Evolutionary conservation across 2,329 filamentous ascomycete species (phyloP), one percentile per base, ranked within the genome.

Genomic region (Cordyceps fumosorosea): DNA sequence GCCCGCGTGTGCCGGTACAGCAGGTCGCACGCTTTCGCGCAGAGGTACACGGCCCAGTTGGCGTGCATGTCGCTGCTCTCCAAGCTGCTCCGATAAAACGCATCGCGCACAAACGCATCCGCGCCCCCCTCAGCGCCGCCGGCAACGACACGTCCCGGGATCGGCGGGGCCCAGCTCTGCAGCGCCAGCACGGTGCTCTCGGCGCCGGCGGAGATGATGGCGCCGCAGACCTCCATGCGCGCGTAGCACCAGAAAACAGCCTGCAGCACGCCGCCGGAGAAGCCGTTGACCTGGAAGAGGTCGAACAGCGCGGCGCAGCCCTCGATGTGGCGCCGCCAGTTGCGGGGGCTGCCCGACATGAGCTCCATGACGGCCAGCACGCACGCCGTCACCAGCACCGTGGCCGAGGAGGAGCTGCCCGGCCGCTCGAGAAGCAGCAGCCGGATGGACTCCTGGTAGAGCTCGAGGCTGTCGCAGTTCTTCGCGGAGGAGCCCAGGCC

Each of bases 181-280:
- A 82, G 74, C 2, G 77, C 77, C 2, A 84, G 75, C 3, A 83
- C 76, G 0, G 80, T 79, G 20, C 74, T 77, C 50, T 81, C 75
- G 0, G 77, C 78, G 0, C 78, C 78, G 44, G 75, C 75, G 0
- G 80, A 81, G 32, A 84, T 82, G 3, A 84, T 76, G 0, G 78
- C 80, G 42, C 80, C 81, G 63, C 81, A 84, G 3, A 83, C 67
- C 66, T 84, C 82, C 81, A 84, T 84, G 50, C 82, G 75, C 0
- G 80, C 81, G 66, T 83, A 84, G 65, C 81, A 84, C 82, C 82
- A 85, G 64, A 84, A 85, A 0, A 84, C 73, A 0, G 81, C 81
- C 65, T 82, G 80, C 6, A 76, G 74, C 3, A 82, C 76, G n/a
- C 71, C 71, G 12, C 71, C 71, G 3, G 70, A 71, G 63, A 73